A percentile compares a stretch with the other conserved stretches of the same genome.
Evolutionary conservation across 2,329 filamentous ascomycete genomes (phyloP).

Genomic region (Ceratocystis diversiconidia): DNA sequence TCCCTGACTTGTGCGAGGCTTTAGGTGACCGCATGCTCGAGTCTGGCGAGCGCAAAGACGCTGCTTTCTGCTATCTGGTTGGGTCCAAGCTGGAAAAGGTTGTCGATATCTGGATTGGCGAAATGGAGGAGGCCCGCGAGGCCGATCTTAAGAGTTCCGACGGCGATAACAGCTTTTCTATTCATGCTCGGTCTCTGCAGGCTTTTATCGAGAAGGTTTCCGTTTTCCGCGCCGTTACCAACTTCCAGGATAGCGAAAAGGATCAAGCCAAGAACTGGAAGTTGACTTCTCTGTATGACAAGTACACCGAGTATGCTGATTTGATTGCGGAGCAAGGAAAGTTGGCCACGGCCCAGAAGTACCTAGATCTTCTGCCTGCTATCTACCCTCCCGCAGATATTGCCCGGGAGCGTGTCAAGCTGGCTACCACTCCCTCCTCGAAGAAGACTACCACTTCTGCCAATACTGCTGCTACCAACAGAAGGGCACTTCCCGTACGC

Average conservation of each 20-base stretch:
- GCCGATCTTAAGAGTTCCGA: conserved; percentile 53
- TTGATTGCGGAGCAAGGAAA: conserved; percentile 85
- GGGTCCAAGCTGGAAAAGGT: conserved; percentile 97
- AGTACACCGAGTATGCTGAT: conserved; percentile 94
- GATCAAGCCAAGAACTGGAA: conserved; percentile 70
- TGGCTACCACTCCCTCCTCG: conserved; percentile 49
- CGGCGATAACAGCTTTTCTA: conserved; percentile 72
- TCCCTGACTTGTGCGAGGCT: conserved; percentile 86
- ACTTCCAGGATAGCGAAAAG: conserved; percentile 71
- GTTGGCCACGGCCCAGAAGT: conserved; percentile 73
- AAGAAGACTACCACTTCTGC: conserved; percentile 23
- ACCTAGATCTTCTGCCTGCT: conserved; percentile 71
- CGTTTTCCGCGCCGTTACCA: conserved; percentile 84
- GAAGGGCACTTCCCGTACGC: conserved; percentile 19
- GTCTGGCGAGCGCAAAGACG: conserved; percentile 65
- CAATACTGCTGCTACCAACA: conserved; percentile 20
- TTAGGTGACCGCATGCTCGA: conserved; percentile 84
- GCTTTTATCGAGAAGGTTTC: conserved; percentile 97
- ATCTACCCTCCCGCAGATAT: conserved; percentile 79
- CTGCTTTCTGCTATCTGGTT: conserved; percentile 89
- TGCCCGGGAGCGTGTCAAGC: conserved; percentile 68
- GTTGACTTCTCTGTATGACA: conserved; percentile 73
- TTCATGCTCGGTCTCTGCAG: conserved; percentile 78
- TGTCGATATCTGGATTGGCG: conserved; percentile 80
- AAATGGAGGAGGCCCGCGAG: conserved; percentile 73